Percentiles rank a stretch among this genome's conserved stretches.
Conservation (phyloP, 148 eudicot species). For the Talinum fruticosum region DNA sequence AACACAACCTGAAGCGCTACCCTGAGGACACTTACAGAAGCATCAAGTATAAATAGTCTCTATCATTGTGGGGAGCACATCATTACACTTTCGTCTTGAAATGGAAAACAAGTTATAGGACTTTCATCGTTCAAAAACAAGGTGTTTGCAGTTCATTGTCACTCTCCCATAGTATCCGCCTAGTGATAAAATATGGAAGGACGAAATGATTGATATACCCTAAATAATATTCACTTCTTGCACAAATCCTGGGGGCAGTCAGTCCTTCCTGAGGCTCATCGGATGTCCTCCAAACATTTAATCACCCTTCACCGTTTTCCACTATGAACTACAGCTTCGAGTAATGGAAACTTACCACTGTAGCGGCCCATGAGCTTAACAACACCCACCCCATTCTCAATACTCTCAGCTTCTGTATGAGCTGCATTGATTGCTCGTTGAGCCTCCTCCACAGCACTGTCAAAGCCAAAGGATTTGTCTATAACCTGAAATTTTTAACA, state of each 20-base stretch:
- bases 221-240: too few relatives aligned
- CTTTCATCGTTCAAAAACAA: too few relatives aligned
- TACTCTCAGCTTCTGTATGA: conserved; percentile 46
- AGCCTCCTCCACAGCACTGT: conserved; percentile 52
- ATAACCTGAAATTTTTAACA: conserved; percentile 32
- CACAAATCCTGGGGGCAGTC: too few relatives aligned
- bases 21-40: not conserved
- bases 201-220: too few relatives aligned
- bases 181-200: too few relatives aligned
- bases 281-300: too few relatives aligned
- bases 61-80: too few relatives aligned
- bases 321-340: not conserved
- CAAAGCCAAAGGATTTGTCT: conserved; percentile 51
- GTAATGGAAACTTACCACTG: conserved; percentile 26
- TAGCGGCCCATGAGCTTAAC: conserved; percentile 53
- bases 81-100: too few relatives aligned
- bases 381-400: conserved; percentile 41
- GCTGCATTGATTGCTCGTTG: conserved; percentile 52
- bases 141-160: too few relatives aligned
- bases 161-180: too few relatives aligned
- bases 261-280: too few relatives aligned
- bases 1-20: not conserved
- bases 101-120: too few relatives aligned
- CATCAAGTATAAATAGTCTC: not conserved
- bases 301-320: not conserved